Evolutionary conservation across 306 rosid genomes (phyloP).

Genomic region (Castanea crenata): DNA sequence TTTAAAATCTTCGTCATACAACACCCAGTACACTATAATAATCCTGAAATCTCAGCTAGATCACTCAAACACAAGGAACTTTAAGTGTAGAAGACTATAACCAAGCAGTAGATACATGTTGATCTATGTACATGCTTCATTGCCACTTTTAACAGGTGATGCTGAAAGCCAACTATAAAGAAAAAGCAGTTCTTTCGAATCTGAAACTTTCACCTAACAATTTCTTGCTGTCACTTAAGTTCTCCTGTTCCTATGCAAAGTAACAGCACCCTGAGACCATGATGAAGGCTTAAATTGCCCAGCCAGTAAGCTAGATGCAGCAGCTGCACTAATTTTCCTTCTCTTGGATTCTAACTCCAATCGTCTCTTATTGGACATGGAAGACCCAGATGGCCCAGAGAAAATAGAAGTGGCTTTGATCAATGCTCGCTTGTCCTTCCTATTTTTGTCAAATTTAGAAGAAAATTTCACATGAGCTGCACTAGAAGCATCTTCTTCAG

Average conservation of each 20-base stretch:
- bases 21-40: too few species aligned
- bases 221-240: constrained; percentile 27
- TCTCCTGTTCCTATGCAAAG: constrained; percentile 36
- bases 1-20: too few species aligned
- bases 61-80: too few species aligned
- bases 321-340: constrained; percentile 68
- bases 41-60: too few species aligned
- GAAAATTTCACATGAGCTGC: constrained; percentile 64
- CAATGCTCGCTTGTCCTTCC: constrained; percentile 71
- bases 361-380: constrained; percentile 42
- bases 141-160: too few species aligned
- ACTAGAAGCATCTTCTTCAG: constrained; percentile 53
- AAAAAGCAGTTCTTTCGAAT: too few species aligned
- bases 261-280: constrained; percentile 48
- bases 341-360: constrained; percentile 68
- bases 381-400: constrained; percentile 45
- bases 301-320: constrained; percentile 56
- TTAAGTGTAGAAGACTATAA: too few species aligned
- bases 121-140: too few species aligned
- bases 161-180: too few species aligned
- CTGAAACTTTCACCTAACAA: too few species aligned
- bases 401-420: constrained; percentile 63
- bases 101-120: too few species aligned
- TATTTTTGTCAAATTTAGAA: constrained; percentile 62
- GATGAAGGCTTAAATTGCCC: constrained; percentile 71